phyloP scores from a whole-genome alignment of 257 asterid species.

The Plantago elongata region DNA sequence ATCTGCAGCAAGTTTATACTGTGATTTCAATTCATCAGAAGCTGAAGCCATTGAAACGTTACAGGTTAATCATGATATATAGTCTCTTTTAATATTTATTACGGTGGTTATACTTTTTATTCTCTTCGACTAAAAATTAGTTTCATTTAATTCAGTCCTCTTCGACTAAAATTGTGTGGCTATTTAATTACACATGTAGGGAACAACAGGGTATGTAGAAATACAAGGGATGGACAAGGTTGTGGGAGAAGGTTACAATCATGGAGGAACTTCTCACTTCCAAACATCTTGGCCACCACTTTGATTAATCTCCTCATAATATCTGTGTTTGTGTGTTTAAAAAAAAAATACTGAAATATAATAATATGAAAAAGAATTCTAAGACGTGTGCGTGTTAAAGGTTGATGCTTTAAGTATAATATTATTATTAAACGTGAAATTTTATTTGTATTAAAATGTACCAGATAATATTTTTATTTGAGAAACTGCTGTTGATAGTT shows the following conservation, averaged over 20 bases:
- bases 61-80: slow-evolving; percentile 37
- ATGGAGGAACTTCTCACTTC: slow-evolving; percentile 66
- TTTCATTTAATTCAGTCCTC: neutral
- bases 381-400: no score
- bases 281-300: slow-evolving; percentile 73
- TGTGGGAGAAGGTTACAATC: slow-evolving; percentile 37
- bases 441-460: no score
- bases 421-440: no score
- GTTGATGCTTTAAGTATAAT: no score
- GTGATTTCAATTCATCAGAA: slow-evolving; percentile 85
- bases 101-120: no score
- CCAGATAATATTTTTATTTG: no score
- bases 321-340: no score
- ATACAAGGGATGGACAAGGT: slow-evolving; percentile 50
- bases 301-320: slow-evolving; percentile 17
- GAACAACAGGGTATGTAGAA: slow-evolving; percentile 51
- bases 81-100: neutral
- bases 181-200: slow-evolving; percentile 29
- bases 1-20: slow-evolving; percentile 84
- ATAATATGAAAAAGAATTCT: no score
- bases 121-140: neutral
- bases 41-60: slow-evolving; percentile 56
- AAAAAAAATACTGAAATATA: no score
- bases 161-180: slow-evolving; percentile 8
- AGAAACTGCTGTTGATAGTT: no score